A percentile compares a stretch with the other conserved stretches of the same genome.
phyloP scores from a whole-genome alignment of 441 rosid species.

The Adansonia grandidieri region DNA sequence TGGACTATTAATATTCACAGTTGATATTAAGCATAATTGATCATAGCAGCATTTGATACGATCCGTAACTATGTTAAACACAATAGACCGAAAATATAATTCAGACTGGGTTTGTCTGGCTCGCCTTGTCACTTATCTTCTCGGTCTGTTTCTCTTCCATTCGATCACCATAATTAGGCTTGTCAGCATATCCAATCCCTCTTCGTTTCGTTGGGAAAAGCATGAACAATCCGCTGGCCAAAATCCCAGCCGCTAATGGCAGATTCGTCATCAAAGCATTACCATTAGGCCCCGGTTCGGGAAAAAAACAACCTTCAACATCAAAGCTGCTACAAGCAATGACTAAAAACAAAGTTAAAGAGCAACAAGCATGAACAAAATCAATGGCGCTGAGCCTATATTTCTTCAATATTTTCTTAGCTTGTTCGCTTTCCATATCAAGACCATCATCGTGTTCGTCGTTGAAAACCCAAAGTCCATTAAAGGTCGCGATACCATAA shows the following conservation, averaged over 20 bases:
- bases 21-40: no score
- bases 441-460: conserved; percentile 10
- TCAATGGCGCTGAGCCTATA: conserved; percentile 35
- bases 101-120: no score
- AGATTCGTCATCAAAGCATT: conserved; percentile 32
- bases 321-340: conserved; percentile 47
- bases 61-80: no score
- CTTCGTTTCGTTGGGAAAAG: conserved; percentile 50
- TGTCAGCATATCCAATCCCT: conserved; percentile 51
- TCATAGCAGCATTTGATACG: no score
- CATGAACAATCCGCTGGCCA: conserved; percentile 45
- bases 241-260: conserved; percentile 45
- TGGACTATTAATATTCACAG: no score
- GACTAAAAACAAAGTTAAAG: conserved; percentile 49
- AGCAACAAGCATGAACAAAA: conserved; percentile 49
- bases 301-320: conserved; percentile 47
- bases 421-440: conserved; percentile 9
- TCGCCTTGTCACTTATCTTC: no score
- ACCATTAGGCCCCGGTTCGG: conserved; percentile 25
- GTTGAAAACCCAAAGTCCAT: conserved; percentile 45
- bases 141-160: background rate
- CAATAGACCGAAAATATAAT: no score
- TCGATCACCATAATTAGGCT: background rate
- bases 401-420: background rate
- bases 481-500: conserved; percentile 46